Evolutionary conservation across 2,329 filamentous ascomycete genomes (phyloP), one percentile per base, ranked within the genome.

Genomic region (Cercospora citrullina): DNA sequence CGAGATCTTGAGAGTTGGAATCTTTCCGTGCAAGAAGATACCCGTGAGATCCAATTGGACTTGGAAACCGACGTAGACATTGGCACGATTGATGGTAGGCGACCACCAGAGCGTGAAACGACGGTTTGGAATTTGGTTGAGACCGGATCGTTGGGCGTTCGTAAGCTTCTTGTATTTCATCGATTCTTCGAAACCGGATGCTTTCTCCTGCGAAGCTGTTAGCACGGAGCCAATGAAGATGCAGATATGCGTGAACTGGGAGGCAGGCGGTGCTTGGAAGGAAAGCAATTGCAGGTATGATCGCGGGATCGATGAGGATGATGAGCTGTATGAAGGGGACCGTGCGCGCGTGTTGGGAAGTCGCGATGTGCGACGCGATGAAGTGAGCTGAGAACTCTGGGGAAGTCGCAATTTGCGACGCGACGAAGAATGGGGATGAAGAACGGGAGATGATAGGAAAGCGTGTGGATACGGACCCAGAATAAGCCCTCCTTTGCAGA

Each of bases 141-240:
- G 81, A 93, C 95, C 95, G 21, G 92, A 96, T 74, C 95, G 87
- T 80, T 99, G 95, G 0, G 95, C 95, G 75, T 99, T 99, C 0
- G 95, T 99, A 68, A 99, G 84, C 80, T 99, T 99, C 82, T 99
- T 99, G 86, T 97, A 99, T 73, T 98, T 97, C 95, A 99, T 98
- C 0, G 80, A 83, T 68, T 85, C 83, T 71, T 78, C 76, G 69
- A 78, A 77, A 57, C 75, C 75, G 42, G 68, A 72, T 1, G 53
- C 53, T 58, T 58, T 58, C 53, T 33, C 58, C 61, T 57, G 18
- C 30, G 30, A 57, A 31, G 16, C n/a, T 57, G n/a, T 55, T 21
- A 64, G 28, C 21, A 85, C 83, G 57, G 14, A 30, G 31, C n/a
- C 61, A 53, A 14, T 51, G 21, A 51, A 51, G 45, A 26, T 48